These are phyloP conservation scores for Scheffersomyces quercinus DNA, from an alignment of 1,139 yeast species.

Conservation along the genomic window DNA sequence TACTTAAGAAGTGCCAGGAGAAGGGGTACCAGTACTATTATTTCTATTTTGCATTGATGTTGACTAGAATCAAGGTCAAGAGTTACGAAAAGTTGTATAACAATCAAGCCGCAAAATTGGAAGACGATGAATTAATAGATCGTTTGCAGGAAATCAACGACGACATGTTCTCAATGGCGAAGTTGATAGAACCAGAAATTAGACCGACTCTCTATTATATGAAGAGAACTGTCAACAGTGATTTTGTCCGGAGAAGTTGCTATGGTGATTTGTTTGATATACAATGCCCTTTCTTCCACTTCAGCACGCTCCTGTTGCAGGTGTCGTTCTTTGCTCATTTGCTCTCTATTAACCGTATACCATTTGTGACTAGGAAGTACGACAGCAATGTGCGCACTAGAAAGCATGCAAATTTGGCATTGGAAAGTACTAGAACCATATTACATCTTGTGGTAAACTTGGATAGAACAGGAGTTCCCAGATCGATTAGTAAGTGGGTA, in stretches of 20 bases:
- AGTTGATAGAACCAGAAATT: slow-evolving; percentile 15
- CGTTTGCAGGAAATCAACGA: slow-evolving; percentile 9
- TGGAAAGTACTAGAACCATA: slow-evolving; percentile 10
- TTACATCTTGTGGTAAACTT: slow-evolving; percentile 7
- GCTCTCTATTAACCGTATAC: slow-evolving; percentile 12
- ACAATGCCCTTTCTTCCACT: not conserved
- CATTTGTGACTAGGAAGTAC: slow-evolving; percentile 6
- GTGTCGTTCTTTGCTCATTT: slow-evolving; percentile 11
- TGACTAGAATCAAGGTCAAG: slow-evolving; percentile 17
- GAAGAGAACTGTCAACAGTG: not conserved
- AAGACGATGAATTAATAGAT: not conserved
- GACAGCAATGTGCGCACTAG: not conserved
- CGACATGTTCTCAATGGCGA: slow-evolving; percentile 12
- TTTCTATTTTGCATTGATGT: slow-evolving; percentile 11
- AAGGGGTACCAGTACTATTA: slow-evolving; percentile 9
- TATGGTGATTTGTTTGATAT: too few relatives aligned
- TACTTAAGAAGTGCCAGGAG: too few relatives aligned
- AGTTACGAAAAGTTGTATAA: slow-evolving; percentile 15
- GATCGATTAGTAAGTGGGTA: slow-evolving; percentile 31
- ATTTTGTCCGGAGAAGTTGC: slow-evolving; percentile 5
- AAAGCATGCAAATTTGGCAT: slow-evolving; percentile 8
- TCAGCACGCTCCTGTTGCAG: slow-evolving; percentile 7
- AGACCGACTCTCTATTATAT: slow-evolving; percentile 8
- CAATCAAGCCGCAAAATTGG: too few relatives aligned
- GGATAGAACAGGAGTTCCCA: slow-evolving; percentile 14